Evolutionary conservation across 106 monocot species (phyloP).

Genomic region (Amphibolis antarctica): DNA sequence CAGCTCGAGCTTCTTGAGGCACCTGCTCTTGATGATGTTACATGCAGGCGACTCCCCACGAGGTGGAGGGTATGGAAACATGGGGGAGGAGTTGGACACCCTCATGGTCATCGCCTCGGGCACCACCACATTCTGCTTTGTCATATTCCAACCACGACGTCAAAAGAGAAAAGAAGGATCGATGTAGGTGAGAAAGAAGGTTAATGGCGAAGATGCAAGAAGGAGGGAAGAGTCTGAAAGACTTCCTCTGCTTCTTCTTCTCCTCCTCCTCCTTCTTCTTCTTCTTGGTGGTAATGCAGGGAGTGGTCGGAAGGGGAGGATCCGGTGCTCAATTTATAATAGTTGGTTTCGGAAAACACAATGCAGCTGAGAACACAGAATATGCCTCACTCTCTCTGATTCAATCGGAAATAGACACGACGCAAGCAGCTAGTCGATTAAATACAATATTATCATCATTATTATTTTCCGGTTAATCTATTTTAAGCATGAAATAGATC

Average conservation of each 20-base stretch:
- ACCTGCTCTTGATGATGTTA: conserved; percentile 2
- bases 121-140: conserved; percentile 31
- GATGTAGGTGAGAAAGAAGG: too few species aligned
- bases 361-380: neutral
- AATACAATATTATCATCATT: too few species aligned
- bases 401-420: neutral
- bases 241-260: too few species aligned
- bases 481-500: too few species aligned
- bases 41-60: neutral
- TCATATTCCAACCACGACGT: conserved; percentile 17
- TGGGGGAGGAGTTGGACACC: conserved; percentile 4
- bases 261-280: too few species aligned
- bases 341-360: neutral
- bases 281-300: neutral
- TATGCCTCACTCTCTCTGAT: neutral
- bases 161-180: too few species aligned
- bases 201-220: too few species aligned
- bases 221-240: too few species aligned
- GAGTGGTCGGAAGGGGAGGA: neutral
- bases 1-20: conserved; percentile 8
- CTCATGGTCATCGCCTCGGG: conserved; percentile 18
- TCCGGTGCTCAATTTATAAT: conserved; percentile 2
- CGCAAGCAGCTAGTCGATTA: too few species aligned
- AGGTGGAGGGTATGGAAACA: conserved; percentile 19
- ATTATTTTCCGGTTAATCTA: too few species aligned